Base-by-base conservation (phyloP, 2,329 filamentous ascomycete species). In the Arthrinium puccinioides region DNA sequence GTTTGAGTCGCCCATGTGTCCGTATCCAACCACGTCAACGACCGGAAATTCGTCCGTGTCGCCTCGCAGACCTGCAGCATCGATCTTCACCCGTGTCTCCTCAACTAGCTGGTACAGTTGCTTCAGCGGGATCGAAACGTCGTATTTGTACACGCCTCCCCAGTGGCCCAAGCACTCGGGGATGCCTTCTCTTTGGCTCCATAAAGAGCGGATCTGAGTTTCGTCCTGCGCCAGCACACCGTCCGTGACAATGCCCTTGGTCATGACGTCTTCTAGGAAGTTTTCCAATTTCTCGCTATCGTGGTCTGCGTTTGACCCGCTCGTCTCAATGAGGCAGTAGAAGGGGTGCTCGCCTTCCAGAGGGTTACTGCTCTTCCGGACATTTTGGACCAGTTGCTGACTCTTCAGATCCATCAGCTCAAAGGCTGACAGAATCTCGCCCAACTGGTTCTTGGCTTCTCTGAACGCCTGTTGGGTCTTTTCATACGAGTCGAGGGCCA, bases 91-190 rank as follows among this genome's bases (percentile, higher is more conserved):
- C 45, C 83, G 76, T 16, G 82, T 84, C 50, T 97, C 92, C 47
- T 92, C 85, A 21, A 98, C 92, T 21, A 98, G 71, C 49, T 76
- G 70, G 65, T 98, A 98, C 53, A 98, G 78, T 48, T 95, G 82
- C 10, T 76, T 64, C 20, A 98, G 73, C 2, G 92, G 92, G 47
- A 98, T 95, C 6, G 92, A 97, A 21, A 98, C 73, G 56, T 98
- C 92, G 60, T 98, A 98, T 67, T 98, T 98, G 75, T 98, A 98
- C 8, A 92, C 89, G 30, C 89, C 92, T 41, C 92, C 94, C 64
- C 84, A 87, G 60, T 96, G 88, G 44, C 86, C 86, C 19, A 94
- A 70, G 31, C 82, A 81, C 66, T 98, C 92, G 1, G 89, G 82
- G 49, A 98, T 87, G 49, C 88, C 87, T 68, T 98, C 92, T 45